These are phyloP conservation scores for Jaminaea rosea DNA, from an alignment of 1,284 basidiomycete species.

Conservation along the genomic window DNA sequence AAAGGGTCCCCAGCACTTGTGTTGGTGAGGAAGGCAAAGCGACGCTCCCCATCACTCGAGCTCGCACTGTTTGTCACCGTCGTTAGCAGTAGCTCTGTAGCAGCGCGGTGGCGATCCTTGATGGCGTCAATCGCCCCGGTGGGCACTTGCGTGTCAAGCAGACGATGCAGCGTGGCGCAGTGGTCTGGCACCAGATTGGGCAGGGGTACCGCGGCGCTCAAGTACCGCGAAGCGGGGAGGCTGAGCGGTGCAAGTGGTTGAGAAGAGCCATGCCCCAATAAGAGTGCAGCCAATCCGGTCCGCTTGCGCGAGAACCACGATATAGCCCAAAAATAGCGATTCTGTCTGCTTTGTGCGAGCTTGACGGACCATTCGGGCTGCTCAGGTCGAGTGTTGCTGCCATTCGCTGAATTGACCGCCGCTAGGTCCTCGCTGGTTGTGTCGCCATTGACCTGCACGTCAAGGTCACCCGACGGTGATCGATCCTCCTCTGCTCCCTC, in stretches of 20 bases:
- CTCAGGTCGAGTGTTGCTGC: too few relatives aligned
- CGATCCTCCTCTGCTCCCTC: too few relatives aligned
- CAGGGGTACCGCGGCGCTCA: not conserved
- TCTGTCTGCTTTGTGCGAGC: not conserved
- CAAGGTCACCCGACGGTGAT: too few relatives aligned
- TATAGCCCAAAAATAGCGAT: not conserved
- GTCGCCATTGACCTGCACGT: too few relatives aligned
- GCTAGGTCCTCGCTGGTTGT: too few relatives aligned
- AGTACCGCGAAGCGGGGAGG: not conserved
- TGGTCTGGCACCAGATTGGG: not conserved
- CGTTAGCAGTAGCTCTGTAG: not conserved
- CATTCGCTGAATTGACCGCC: too few relatives aligned
- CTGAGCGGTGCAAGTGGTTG: not conserved
- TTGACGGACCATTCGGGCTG: too few relatives aligned
- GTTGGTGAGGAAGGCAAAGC: not conserved
- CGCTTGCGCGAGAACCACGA: not conserved
- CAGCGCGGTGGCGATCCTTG: not conserved
- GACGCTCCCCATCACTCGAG: not conserved
- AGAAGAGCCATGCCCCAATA: not conserved
- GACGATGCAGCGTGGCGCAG: not conserved
- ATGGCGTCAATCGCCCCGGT: not conserved
- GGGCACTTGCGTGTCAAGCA: not conserved
- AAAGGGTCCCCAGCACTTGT: too few relatives aligned
- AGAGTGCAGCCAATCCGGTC: not conserved
- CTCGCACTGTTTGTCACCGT: not conserved